phyloP scores from a whole-genome alignment of 208 protist genomes.

The Sergeia podlipaevii region DNA sequence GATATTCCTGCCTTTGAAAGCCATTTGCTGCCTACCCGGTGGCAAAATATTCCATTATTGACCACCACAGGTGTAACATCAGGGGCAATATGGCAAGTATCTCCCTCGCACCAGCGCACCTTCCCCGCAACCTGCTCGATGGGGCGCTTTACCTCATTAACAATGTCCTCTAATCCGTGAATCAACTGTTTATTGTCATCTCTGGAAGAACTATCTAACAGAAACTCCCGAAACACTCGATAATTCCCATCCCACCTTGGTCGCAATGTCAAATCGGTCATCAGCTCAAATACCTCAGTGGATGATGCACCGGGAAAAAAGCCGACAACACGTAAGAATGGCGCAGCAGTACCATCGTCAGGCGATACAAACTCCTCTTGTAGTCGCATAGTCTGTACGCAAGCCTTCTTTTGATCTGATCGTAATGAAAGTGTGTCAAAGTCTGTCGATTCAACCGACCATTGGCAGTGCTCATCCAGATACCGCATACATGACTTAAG shows the following conservation, averaged over 20 bases:
- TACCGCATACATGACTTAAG: neutral
- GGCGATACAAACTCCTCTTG: slow-evolving; percentile 18
- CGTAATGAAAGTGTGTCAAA: neutral
- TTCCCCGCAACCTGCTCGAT: slow-evolving; percentile 25
- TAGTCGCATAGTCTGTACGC: slow-evolving; percentile 38
- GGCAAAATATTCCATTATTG: slow-evolving; percentile 43
- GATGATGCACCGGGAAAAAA: slow-evolving; percentile 42
- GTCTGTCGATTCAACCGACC: neutral
- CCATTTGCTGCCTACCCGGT: slow-evolving; percentile 36
- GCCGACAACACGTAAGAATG: slow-evolving; percentile 51
- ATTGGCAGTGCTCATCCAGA: neutral
- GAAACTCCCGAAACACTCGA: no score
- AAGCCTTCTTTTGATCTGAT: neutral
- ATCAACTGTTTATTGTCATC: neutral
- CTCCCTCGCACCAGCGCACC: slow-evolving; percentile 18
- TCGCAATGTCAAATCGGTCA: slow-evolving; percentile 43
- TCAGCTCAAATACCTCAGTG: slow-evolving; percentile 22
- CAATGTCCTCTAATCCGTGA: neutral
- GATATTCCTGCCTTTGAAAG: slow-evolving; percentile 39
- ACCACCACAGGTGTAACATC: slow-evolving; percentile 20
- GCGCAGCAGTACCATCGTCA: slow-evolving; percentile 14
- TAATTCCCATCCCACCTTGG: slow-evolving; percentile 59
- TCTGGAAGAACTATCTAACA: slow-evolving; percentile 31
- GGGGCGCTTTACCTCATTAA: slow-evolving; percentile 14
- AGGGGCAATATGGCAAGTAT: slow-evolving; percentile 29